phyloP scores from a whole-genome alignment of 495 filamentous ascomycete species.

The Penicillium ucsense region DNA sequence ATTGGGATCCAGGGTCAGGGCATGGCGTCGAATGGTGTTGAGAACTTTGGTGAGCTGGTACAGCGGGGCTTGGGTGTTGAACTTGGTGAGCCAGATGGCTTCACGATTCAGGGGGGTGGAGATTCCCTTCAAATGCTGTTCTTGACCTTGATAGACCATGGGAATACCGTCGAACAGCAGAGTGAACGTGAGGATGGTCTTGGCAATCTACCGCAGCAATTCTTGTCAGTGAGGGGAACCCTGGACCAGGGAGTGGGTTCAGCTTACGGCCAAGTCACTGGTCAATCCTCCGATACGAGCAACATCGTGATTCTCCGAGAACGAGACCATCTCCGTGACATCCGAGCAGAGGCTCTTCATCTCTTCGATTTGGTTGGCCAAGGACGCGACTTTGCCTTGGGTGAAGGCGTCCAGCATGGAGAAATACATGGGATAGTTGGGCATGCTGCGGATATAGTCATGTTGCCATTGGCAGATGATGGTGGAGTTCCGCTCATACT shows the following conservation, averaged over 20 bases:
- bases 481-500: slow-evolving; percentile 42
- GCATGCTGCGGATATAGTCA: slow-evolving; percentile 35
- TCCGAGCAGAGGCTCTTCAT: slow-evolving; percentile 47
- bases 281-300: slow-evolving; percentile 46
- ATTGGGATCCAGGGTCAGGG: slow-evolving; percentile 31
- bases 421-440: slow-evolving; percentile 66
- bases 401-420: slow-evolving; percentile 51
- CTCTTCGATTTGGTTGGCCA: slow-evolving; percentile 40
- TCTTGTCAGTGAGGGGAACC: not conserved
- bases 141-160: slow-evolving; percentile 60
- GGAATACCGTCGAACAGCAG: slow-evolving; percentile 60
- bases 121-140: slow-evolving; percentile 56
- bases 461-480: slow-evolving; percentile 48
- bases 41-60: slow-evolving; percentile 49
- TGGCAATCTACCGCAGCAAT: slow-evolving; percentile 34
- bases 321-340: slow-evolving; percentile 53
- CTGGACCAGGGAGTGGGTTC: not conserved
- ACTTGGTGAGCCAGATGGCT: slow-evolving; percentile 61
- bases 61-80: slow-evolving; percentile 46
- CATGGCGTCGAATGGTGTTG: slow-evolving; percentile 52
- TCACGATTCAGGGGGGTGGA: slow-evolving; percentile 59
- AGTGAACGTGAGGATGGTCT: slow-evolving; percentile 61
- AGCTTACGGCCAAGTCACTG: slow-evolving; percentile 28
- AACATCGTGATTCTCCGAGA: slow-evolving; percentile 74
- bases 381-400: slow-evolving; percentile 40